Evolutionary conservation across 768 basidiomycete species (phyloP), one percentile per base, ranked within the genome.

Genomic region (Cyclocybe cylindracea): DNA sequence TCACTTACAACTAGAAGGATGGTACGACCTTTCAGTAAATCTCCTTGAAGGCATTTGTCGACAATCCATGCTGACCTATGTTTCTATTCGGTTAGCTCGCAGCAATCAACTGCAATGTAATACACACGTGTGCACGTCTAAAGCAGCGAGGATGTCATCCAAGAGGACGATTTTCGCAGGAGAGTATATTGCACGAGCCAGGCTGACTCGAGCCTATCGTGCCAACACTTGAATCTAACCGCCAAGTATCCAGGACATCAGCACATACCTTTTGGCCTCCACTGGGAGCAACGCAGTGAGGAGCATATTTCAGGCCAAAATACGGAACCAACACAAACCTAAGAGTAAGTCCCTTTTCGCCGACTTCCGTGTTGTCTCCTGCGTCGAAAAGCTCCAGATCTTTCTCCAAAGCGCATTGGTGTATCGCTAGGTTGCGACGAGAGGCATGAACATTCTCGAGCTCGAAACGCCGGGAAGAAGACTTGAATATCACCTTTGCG

Each of bases 21-120:
- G 0, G 94, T 95, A 40, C 93, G 78, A 13, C 80, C 84, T 29
- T 74, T 69, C 61, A 92, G 76, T 35, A 96, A 70, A 40, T 87
- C 85, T 8, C 94, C 92, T 54, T 78, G 76, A 37, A 97, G 74
- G 59, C 91, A 93, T 40, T 89, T 75, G 18, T 83, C 74, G 59
- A 85, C 86, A 34, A 97, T 53, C 50, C 56, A 56, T 19, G 53
- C 44, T 14, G 57, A 43, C 10, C 59, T 60, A 31, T 32, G 35
- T 50, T 13, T 49, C 44, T 10, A 34, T 14, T 18, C 44, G 8
- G 2, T 19, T 35, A 41, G 38, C 33, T 31, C 8, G 19, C 14
- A 37, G 18, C 19, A 8, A 49, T 14, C 3, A 4, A 32, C 10
- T 11, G 31, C 8, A 68, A 10, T 7, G 10, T 4, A 45, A 29